phyloP scores from a whole-genome alignment of 2,329 filamentous ascomycete genomes.

The Lasiodiplodia sp. region DNA sequence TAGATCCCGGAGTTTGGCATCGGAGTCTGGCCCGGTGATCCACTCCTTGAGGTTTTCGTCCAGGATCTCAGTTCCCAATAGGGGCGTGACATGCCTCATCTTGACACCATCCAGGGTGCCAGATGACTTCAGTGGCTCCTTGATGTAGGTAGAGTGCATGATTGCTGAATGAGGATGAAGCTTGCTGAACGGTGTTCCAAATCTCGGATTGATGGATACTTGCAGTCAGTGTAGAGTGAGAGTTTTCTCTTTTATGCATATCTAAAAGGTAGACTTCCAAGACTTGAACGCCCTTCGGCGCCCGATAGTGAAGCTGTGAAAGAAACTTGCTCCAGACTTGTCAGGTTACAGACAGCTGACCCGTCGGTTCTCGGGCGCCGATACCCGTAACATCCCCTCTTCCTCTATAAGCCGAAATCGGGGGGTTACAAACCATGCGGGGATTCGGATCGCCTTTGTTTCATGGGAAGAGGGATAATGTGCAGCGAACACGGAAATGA shows the following conservation, averaged over 20 bases:
- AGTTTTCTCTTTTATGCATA: neutral
- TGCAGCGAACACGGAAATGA: no score
- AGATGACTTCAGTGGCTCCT: constrained; percentile 56
- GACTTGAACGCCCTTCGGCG: neutral
- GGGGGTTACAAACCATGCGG: neutral
- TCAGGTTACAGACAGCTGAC: neutral
- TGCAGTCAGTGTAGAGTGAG: no score
- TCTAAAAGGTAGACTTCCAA: neutral
- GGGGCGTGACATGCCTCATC: constrained; percentile 66
- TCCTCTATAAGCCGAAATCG: neutral
- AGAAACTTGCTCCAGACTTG: neutral
- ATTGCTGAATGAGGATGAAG: neutral
- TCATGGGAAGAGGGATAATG: neutral
- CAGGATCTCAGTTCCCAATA: constrained; percentile 68
- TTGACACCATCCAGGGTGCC: constrained; percentile 61
- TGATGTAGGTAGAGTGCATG: constrained; percentile 20
- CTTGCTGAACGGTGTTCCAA: no score
- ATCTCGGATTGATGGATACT: neutral
- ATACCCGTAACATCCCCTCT: neutral
- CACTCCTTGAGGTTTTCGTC: constrained; percentile 68
- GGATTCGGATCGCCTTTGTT: neutral
- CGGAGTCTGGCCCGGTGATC: constrained; percentile 66
- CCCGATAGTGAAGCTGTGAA: neutral
- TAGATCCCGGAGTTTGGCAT: constrained; percentile 69
- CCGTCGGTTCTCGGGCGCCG: constrained; percentile 11